phyloP scores from a whole-genome alignment of 202 grass and related monocot species.

The Zizania palustris region DNA sequence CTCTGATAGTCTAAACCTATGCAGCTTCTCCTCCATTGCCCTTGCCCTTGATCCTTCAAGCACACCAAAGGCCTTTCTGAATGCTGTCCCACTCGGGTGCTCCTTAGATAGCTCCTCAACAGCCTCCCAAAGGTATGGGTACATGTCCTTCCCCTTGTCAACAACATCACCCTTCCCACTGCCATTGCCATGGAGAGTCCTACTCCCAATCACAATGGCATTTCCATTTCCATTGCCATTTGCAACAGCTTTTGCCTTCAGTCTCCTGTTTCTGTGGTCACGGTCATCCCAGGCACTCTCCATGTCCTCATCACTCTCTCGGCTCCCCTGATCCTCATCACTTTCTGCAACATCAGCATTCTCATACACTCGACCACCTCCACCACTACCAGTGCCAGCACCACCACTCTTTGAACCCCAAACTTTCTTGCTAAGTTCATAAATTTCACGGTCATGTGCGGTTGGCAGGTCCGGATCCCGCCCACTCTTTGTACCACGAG shows the following conservation, averaged over 20 bases:
- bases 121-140: conserved; percentile 52
- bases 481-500: conserved; percentile 32
- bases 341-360: conserved; percentile 32
- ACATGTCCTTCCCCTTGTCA: conserved; percentile 39
- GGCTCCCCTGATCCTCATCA: conserved; percentile 37
- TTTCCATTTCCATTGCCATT: conserved; percentile 28
- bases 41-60: conserved; percentile 47
- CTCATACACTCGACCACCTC: conserved; percentile 22
- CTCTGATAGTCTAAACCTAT: conserved; percentile 43
- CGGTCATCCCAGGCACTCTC: conserved; percentile 13
- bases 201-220: neutral
- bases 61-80: conserved; percentile 50
- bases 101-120: conserved; percentile 51
- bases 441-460: conserved; percentile 36
- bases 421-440: conserved; percentile 55
- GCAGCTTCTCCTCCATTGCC: conserved; percentile 53
- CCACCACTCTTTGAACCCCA: conserved; percentile 33
- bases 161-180: neutral
- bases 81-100: conserved; percentile 31
- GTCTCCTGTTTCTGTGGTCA: neutral
- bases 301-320: conserved; percentile 35
- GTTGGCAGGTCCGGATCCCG: conserved; percentile 38
- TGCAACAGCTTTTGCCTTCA: conserved; percentile 3
- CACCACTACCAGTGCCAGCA: neutral
- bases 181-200: conserved; percentile 13